These are phyloP conservation scores for Ascochyta koolunga DNA, from an alignment of 2,329 filamentous ascomycete genomes.

Conservation along the genomic window DNA sequence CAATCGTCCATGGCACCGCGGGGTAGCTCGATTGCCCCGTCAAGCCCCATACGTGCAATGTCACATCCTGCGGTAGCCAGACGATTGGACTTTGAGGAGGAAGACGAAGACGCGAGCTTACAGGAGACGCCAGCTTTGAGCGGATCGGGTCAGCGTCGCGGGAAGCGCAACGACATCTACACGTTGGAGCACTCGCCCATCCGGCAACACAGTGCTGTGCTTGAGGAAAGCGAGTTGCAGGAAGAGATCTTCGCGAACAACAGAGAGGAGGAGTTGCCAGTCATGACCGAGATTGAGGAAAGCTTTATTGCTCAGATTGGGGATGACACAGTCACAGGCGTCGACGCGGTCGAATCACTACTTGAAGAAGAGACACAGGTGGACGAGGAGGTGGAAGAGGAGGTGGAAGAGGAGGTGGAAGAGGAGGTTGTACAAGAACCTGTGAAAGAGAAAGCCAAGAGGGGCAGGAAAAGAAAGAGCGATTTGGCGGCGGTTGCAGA, in stretches of 20 bases:
- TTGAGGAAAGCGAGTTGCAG: constrained; percentile 44
- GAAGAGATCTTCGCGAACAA: constrained; percentile 38
- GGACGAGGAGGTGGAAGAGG: constrained; percentile 33
- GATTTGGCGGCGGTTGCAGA: constrained; percentile 25
- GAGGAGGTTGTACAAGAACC: constrained; percentile 34
- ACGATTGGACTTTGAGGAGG: constrained; percentile 61
- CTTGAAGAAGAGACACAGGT: constrained; percentile 26
- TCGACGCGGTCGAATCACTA: constrained; percentile 14
- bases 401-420: constrained; percentile 33
- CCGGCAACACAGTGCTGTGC: constrained; percentile 29
- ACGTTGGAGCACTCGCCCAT: constrained; percentile 42
- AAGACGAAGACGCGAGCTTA: constrained; percentile 37
- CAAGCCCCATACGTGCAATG: constrained; percentile 37
- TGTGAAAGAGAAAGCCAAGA: constrained; percentile 31
- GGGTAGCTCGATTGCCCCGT: constrained; percentile 53
- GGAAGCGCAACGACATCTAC: constrained; percentile 39
- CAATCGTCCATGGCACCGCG: constrained; percentile 63
- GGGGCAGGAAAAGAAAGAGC: constrained; percentile 40
- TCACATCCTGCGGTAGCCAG: constrained; percentile 57
- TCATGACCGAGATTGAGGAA: constrained; percentile 33
- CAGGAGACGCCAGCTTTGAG: constrained; percentile 43
- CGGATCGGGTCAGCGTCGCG: constrained; percentile 41
- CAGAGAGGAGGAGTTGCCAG: constrained; percentile 28
- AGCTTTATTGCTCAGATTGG: constrained; percentile 38
- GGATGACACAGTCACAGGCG: constrained; percentile 34